Conservation (phyloP, 2,329 filamentous ascomycete species). For the Canariomyces notabilis region DNA sequence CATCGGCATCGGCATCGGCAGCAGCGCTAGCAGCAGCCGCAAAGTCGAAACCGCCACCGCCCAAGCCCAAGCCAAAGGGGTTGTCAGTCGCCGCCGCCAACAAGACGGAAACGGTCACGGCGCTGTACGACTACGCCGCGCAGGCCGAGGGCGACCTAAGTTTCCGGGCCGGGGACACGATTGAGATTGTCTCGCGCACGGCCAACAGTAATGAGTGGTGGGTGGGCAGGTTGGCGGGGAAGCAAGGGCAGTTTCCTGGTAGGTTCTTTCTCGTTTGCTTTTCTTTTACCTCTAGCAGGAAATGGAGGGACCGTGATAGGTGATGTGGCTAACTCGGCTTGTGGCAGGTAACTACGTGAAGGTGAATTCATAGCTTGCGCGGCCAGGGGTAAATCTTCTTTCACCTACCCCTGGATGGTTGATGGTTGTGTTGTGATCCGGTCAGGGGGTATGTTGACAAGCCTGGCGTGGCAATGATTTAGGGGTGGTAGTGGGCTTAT, state of each 20-base stretch:
- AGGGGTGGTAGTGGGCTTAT: too few relatives aligned
- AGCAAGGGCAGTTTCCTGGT: constrained; percentile 94
- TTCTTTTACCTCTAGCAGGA: too few relatives aligned
- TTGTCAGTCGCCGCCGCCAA: constrained; percentile 60
- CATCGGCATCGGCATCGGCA: constrained; percentile 34
- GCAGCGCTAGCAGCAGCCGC: constrained; percentile 48
- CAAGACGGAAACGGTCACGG: constrained; percentile 68
- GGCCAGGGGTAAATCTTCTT: too few relatives aligned
- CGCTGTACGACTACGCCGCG: constrained; percentile 92
- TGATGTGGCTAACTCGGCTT: constrained; percentile 2
- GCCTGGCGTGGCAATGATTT: too few relatives aligned
- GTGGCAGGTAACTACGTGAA: constrained; percentile 43
- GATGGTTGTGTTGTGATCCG: too few relatives aligned
- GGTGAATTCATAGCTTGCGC: constrained; percentile 29
- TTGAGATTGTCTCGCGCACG: constrained; percentile 82
- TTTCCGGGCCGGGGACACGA: constrained; percentile 81
- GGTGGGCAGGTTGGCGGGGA: constrained; percentile 74
- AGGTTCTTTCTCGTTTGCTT: constrained; percentile 32
- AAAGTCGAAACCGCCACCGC: constrained; percentile 54
- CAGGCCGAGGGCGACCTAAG: constrained; percentile 92
- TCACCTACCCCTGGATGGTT: too few relatives aligned
- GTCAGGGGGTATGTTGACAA: too few relatives aligned
- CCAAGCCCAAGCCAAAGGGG: constrained; percentile 48
- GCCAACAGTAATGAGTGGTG: constrained; percentile 97
- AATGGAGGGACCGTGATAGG: too few relatives aligned